phyloP scores from a whole-genome alignment of 176 grass and related monocot species.

The Oryza nivara region DNA sequence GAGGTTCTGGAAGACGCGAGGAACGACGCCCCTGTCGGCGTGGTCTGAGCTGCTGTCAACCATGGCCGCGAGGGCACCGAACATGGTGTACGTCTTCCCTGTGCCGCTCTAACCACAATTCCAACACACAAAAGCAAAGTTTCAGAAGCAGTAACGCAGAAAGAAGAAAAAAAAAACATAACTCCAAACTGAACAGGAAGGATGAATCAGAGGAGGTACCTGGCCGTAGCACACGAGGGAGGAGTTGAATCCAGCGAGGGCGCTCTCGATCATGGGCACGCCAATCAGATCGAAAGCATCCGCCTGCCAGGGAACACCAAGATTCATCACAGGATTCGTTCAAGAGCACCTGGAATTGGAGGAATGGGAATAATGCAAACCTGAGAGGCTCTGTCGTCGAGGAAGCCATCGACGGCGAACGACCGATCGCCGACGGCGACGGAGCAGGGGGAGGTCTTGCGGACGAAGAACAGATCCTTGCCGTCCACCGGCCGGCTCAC shows the following conservation, averaged over 20 bases:
- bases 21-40: slow-evolving; percentile 59
- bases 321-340: slow-evolving; percentile 7
- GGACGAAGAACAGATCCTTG: slow-evolving; percentile 61
- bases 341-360: not conserved
- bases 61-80: slow-evolving; percentile 86
- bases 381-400: slow-evolving; percentile 76
- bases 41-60: slow-evolving; percentile 52
- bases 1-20: slow-evolving; percentile 82
- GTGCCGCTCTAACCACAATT: slow-evolving; percentile 68
- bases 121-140: slow-evolving; percentile 12
- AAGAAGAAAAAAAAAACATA: slow-evolving; percentile 9
- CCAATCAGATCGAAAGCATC: slow-evolving; percentile 76
- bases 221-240: slow-evolving; percentile 88
- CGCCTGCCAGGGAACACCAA: slow-evolving; percentile 51
- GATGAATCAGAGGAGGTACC: slow-evolving; percentile 42
- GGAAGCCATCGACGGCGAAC: slow-evolving; percentile 72
- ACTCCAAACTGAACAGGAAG: not conserved
- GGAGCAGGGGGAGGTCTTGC: slow-evolving; percentile 39
- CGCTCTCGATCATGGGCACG: slow-evolving; percentile 64
- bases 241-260: slow-evolving; percentile 89
- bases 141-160: slow-evolving; percentile 15
- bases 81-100: slow-evolving; percentile 97
- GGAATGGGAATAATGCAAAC: slow-evolving; percentile 5
- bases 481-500: slow-evolving; percentile 44
- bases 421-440: slow-evolving; percentile 67